These are phyloP conservation scores for Capronia coronata DNA, from an alignment of 2,329 filamentous ascomycete species.

Conservation along the genomic window DNA sequence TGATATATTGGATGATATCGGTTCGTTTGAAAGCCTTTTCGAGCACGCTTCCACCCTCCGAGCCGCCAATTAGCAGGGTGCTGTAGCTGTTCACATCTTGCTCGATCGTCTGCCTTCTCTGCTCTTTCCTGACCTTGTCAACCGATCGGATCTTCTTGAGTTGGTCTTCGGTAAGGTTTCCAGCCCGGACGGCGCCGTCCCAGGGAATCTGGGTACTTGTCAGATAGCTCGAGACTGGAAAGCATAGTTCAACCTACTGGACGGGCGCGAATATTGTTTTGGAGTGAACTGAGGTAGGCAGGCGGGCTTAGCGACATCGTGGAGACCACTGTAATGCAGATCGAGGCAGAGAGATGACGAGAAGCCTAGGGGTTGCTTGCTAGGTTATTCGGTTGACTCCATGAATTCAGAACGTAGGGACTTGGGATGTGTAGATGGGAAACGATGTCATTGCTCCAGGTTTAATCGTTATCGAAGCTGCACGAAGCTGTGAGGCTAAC, in stretches of 20 bases:
- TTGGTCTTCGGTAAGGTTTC: constrained; percentile 89
- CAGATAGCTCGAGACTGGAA: neutral
- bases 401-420: neutral
- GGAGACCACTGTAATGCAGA: constrained; percentile 24
- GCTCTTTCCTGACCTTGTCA: constrained; percentile 91
- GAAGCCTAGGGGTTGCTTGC: too few relatives aligned
- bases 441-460: constrained; percentile 12
- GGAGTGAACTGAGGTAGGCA: constrained; percentile 77
- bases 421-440: constrained; percentile 6
- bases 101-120: constrained; percentile 76
- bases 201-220: constrained; percentile 62
- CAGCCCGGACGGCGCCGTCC: constrained; percentile 90
- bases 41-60: constrained; percentile 64
- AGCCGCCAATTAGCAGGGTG: constrained; percentile 66
- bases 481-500: neutral
- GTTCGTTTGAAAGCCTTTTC: constrained; percentile 77
- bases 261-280: constrained; percentile 93
- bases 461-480: constrained; percentile 6
- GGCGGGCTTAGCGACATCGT: constrained; percentile 76
- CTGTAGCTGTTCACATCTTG: constrained; percentile 73
- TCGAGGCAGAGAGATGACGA: constrained; percentile 4
- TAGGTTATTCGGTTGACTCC: neutral
- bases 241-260: constrained; percentile 40
- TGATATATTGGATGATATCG: constrained; percentile 90
- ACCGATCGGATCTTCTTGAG: constrained; percentile 93